A percentile compares a stretch with the other conserved stretches of the same genome.
Evolutionary conservation across 2,329 filamentous ascomycete species (phyloP).

Genomic region (Apiospora saccharicola): DNA sequence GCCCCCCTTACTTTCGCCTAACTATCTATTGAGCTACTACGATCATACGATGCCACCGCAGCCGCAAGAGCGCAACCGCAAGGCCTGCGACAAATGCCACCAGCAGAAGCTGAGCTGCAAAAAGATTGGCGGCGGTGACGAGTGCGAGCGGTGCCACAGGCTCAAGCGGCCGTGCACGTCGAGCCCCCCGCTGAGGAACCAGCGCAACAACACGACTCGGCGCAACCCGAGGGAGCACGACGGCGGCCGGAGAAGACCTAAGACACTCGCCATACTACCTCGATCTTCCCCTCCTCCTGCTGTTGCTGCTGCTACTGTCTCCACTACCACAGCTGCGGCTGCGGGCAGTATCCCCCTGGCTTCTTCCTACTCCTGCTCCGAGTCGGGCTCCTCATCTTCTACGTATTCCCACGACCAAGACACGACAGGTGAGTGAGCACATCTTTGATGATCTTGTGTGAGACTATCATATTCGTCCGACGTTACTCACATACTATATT

Average conservation of each 20-base stretch:
- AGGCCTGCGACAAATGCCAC: slow-evolving; percentile 57
- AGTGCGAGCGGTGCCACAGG: slow-evolving; percentile 51
- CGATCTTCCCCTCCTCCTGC: neutral
- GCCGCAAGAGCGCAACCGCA: slow-evolving; percentile 39
- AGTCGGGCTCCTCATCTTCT: neutral
- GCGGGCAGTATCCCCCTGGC: neutral
- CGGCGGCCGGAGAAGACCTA: slow-evolving; percentile 12
- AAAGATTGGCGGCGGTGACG: slow-evolving; percentile 46
- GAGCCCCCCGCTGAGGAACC: slow-evolving; percentile 50
- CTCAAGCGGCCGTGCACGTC: slow-evolving; percentile 53
- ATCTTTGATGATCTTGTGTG: slow-evolving; percentile 13
- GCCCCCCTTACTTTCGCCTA: neutral
- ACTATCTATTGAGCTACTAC: neutral
- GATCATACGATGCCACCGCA: neutral
- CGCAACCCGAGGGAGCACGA: neutral
- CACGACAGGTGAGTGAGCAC: slow-evolving; percentile 16
- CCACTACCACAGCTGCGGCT: neutral
- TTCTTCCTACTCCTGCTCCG: neutral
- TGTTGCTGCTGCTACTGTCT: too few relatives aligned
- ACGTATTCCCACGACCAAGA: neutral
- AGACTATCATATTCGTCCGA: neutral
- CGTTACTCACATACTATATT: slow-evolving; percentile 18
- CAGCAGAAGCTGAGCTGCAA: slow-evolving; percentile 56
- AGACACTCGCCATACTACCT: slow-evolving; percentile 13
- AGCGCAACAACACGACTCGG: slow-evolving; percentile 20